These are phyloP conservation scores for Xylariaceae sp. DNA, from an alignment of 2,329 filamentous ascomycete species.

Conservation along the genomic window DNA sequence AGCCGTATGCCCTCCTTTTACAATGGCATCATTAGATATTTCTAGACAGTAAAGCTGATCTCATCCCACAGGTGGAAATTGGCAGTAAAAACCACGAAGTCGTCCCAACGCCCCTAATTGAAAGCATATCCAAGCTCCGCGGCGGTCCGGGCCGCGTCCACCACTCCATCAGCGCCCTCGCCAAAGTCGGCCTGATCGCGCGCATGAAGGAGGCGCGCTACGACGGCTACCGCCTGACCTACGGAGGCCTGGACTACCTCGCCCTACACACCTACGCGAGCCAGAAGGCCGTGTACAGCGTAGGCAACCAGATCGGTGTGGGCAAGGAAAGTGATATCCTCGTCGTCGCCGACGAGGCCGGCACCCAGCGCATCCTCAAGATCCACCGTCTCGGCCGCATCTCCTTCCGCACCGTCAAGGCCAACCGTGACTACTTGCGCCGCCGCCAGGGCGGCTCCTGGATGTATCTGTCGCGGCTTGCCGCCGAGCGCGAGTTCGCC, in stretches of 20 bases:
- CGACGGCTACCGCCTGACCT: constrained; percentile 93
- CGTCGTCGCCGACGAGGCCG: constrained; percentile 76
- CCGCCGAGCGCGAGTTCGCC: constrained; percentile 88
- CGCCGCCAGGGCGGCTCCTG: constrained; percentile 66
- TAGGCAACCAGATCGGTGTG: constrained; percentile 90
- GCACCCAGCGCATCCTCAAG: constrained; percentile 79
- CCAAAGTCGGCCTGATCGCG: constrained; percentile 86
- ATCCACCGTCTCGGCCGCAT: constrained; percentile 94
- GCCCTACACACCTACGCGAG: constrained; percentile 85
- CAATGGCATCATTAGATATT: constrained; percentile 23
- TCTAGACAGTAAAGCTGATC: constrained; percentile 22
- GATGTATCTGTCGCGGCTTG: constrained; percentile 96
- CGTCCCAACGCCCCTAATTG: constrained; percentile 84
- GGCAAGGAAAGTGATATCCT: constrained; percentile 98
- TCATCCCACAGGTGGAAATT: constrained; percentile 67
- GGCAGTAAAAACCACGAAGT: constrained; percentile 96
- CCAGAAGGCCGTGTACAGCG: constrained; percentile 76
- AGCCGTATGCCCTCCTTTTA: constrained; percentile 56
- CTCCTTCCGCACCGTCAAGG: constrained; percentile 93
- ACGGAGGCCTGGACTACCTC: constrained; percentile 96
- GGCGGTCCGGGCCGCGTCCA: constrained; percentile 75
- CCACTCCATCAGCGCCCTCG: constrained; percentile 80
- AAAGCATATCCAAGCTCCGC: constrained; percentile 73
- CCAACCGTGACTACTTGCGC: constrained; percentile 89
- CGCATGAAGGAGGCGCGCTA: constrained; percentile 94